A percentile compares a stretch with the other conserved stretches of the same genome.
These are phyloP conservation scores for Pythium oligandrum DNA, from an alignment of 352 stramenopile genomes.

Conservation along the genomic window DNA sequence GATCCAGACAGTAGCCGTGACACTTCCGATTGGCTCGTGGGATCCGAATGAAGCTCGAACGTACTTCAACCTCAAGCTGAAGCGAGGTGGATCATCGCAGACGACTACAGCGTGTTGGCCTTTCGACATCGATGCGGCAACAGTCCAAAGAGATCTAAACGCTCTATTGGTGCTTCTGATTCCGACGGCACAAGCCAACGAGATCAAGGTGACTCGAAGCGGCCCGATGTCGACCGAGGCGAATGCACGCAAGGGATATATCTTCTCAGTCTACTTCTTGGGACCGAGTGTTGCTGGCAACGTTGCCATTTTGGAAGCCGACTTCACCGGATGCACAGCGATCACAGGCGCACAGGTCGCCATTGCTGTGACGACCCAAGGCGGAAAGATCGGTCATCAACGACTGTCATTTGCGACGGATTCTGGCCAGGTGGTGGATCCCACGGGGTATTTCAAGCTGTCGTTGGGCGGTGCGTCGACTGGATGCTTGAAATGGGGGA, in stretches of 20 bases:
- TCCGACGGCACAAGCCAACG: slow-evolving; percentile 13
- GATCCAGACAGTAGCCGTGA: slow-evolving; percentile 74
- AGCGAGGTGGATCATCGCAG: slow-evolving; percentile 22
- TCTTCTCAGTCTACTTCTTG: slow-evolving; percentile 93
- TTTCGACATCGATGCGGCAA: slow-evolving; percentile 24
- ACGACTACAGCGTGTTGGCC: slow-evolving; percentile 32
- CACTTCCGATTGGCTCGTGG: slow-evolving; percentile 28
- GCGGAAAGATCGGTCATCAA: slow-evolving; percentile 79
- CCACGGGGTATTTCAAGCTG: slow-evolving; percentile 53
- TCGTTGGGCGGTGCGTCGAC: slow-evolving; percentile 20
- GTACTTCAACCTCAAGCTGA: slow-evolving; percentile 45
- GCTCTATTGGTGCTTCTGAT: slow-evolving; percentile 21
- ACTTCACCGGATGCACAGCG: slow-evolving; percentile 18
- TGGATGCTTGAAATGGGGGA: slow-evolving; percentile 54
- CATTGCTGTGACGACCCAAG: slow-evolving; percentile 57
- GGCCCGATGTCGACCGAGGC: slow-evolving; percentile 27
- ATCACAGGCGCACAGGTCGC: slow-evolving; percentile 21
- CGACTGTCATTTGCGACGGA: slow-evolving; percentile 79
- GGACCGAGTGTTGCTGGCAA: slow-evolving; percentile 81
- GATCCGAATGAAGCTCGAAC: slow-evolving; percentile 3
- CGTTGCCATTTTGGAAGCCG: slow-evolving; percentile 42
- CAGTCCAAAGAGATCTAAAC: slow-evolving; percentile 24
- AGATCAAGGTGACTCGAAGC: slow-evolving; percentile 52
- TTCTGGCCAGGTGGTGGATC: slow-evolving; percentile 56
- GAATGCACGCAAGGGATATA: slow-evolving; percentile 47